Evolutionary conservation across 176 grass and related monocot species (phyloP), one percentile per base, ranked within the genome.

Genomic region (Olyra latifolia): DNA sequence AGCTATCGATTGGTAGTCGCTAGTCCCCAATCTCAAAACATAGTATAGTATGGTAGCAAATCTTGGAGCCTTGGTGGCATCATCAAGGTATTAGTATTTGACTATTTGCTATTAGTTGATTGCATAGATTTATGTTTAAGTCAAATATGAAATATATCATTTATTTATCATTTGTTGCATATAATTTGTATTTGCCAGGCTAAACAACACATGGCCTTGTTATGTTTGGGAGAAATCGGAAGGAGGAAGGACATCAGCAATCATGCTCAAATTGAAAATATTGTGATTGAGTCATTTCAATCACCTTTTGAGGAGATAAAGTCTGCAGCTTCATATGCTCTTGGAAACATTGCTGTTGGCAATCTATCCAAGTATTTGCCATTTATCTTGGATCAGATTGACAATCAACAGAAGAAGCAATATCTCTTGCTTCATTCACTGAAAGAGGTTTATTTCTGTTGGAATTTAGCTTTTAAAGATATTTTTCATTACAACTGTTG

Each of bases 231-330:
- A 50, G 94, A 97, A 88, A 97, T 97, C 55, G 94, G 94, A 66
- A 79, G 94, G 62, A 91, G 94, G 75, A 97, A 88, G 68, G 91
- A 97, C 61, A 77, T 97, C 27, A 97, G 91, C 73, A 69, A 77
- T 64, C 94, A 97, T 82, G 76, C 60, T 80, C 88, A 93, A 42
- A 93, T 97, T n/a, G 94, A 97, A 80, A 93, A 91, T 73, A 97
- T 97, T 71, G 94, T 97, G 46, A 97, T 97, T 22, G 94, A 97
- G 70, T 97, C 94, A 17, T 97, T 97, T 84, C 94, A 93, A 67
- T 97, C 94, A 47, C 94, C 94, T 82, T 97, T 97, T 82, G 94
- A 97, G 84, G 94, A 97, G 86, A 97, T 97, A 41, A 97, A 93
- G 47, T 97, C 94, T 71, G 94, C 94, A 67, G 90, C 94, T 52